These are phyloP conservation scores for Phanerodontia chrysosporium DNA, from an alignment of 768 basidiomycete genomes.

Conservation along the genomic window DNA sequence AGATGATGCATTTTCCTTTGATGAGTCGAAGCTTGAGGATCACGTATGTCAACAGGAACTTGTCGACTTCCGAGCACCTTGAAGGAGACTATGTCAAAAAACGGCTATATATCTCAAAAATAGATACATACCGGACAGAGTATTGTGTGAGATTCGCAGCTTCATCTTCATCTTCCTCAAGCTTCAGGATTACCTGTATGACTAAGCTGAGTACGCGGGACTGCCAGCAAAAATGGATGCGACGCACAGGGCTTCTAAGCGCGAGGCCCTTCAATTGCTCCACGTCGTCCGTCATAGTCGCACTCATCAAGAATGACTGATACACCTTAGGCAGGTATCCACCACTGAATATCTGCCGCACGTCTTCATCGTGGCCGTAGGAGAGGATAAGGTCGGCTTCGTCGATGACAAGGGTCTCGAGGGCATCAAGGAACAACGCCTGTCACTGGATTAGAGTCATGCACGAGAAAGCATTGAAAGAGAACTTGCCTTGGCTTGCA, in stretches of 20 bases:
- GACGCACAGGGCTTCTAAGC: conserved; percentile 79
- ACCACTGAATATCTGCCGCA: conserved; percentile 66
- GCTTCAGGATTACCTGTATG: conserved; percentile 72
- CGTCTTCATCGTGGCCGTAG: conserved; percentile 92
- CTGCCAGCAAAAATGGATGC: no score
- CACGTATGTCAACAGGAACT: conserved; percentile 93
- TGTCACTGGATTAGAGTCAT: conserved; percentile 22
- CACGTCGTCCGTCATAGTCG: conserved; percentile 96
- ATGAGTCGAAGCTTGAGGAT: conserved; percentile 95
- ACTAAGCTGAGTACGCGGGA: not conserved
- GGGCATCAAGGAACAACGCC: conserved; percentile 58
- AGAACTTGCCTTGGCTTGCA: conserved; percentile 61
- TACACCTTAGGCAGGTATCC: conserved; percentile 74
- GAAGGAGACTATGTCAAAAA: not conserved
- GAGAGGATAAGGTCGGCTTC: conserved; percentile 97
- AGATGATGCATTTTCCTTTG: conserved; percentile 93
- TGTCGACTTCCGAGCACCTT: conserved; percentile 91
- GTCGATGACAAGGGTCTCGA: conserved; percentile 91
- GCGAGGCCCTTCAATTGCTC: conserved; percentile 85
- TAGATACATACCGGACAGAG: conserved; percentile 55
- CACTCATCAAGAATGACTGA: conserved; percentile 95
- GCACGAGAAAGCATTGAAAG: not conserved
- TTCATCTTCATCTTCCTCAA: conserved; percentile 87
- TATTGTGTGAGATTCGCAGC: conserved; percentile 82
- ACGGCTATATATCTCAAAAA: not conserved